phyloP scores from a whole-genome alignment of 495 filamentous ascomycete species.

The Lophiostoma macrostomum region DNA sequence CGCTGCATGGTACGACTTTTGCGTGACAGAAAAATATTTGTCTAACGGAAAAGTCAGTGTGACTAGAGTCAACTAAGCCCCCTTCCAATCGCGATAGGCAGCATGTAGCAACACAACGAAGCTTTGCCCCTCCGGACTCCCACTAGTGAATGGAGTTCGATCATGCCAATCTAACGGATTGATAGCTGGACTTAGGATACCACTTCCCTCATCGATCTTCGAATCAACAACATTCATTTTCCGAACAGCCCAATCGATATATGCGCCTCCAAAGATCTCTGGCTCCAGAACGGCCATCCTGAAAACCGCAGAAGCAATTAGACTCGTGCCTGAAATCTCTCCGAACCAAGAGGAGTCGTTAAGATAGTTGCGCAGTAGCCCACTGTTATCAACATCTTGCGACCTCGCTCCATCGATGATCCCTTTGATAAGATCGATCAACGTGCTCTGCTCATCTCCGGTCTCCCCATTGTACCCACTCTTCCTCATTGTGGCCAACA shows the following conservation, averaged over 20 bases:
- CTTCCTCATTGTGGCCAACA: slow-evolving; percentile 48
- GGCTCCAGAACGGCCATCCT: slow-evolving; percentile 48
- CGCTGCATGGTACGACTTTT: too few species aligned
- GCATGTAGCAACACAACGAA: slow-evolving; percentile 50
- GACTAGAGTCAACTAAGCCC: too few species aligned
- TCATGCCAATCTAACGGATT: slow-evolving; percentile 50
- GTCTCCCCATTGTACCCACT: slow-evolving; percentile 36
- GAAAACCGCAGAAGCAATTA: slow-evolving; percentile 47
- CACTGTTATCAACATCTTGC: slow-evolving; percentile 37
- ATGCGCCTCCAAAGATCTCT: slow-evolving; percentile 40
- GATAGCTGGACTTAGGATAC: slow-evolving; percentile 47
- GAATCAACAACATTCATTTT: slow-evolving; percentile 42
- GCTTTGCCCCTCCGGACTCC: slow-evolving; percentile 49
- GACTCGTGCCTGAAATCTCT: slow-evolving; percentile 50
- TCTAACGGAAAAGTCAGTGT: too few species aligned
- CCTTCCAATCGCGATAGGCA: slow-evolving; percentile 46
- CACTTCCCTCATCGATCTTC: slow-evolving; percentile 38
- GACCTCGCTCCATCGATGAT: slow-evolving; percentile 50
- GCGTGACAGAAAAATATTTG: too few species aligned
- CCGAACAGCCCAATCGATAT: slow-evolving; percentile 46
- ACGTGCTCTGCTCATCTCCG: slow-evolving; percentile 33
- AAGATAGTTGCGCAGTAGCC: slow-evolving; percentile 52
- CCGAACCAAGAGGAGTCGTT: slow-evolving; percentile 51
- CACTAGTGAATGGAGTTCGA: slow-evolving; percentile 35
- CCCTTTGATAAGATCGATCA: slow-evolving; percentile 43